A percentile compares a stretch with the other conserved stretches of the same genome.
These are phyloP conservation scores for Boletus speciosus DNA, from an alignment of 768 basidiomycete genomes.

Conservation along the genomic window DNA sequence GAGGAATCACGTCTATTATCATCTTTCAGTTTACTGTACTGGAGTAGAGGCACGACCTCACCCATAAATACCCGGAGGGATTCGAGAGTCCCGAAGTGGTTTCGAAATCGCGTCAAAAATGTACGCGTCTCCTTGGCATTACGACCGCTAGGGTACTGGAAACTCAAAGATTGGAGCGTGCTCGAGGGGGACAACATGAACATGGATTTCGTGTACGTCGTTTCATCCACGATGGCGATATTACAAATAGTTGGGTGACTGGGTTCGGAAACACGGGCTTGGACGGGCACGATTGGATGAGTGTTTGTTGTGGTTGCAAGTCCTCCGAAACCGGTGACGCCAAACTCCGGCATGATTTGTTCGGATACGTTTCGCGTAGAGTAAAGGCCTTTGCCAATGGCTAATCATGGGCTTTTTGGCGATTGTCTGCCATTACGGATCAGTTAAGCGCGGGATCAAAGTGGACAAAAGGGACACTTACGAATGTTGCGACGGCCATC, in stretches of 20 bases:
- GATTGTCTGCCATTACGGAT: constrained; percentile 7
- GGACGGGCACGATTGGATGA: constrained; percentile 21
- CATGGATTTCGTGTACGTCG: constrained; percentile 12
- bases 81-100: constrained; percentile 11
- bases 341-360: constrained; percentile 5
- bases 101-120: constrained; percentile 11
- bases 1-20: constrained; percentile 7
- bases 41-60: neutral
- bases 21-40: neutral
- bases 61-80: constrained; percentile 17
- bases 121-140: constrained; percentile 12
- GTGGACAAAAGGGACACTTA: neutral
- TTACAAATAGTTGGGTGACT: constrained; percentile 14
- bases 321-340: constrained; percentile 7
- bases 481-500: constrained; percentile 16
- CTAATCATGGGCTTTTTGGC: constrained; percentile 5
- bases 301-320: constrained; percentile 15
- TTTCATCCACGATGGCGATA: constrained; percentile 11
- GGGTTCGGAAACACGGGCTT: constrained; percentile 19
- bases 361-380: constrained; percentile 19
- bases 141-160: constrained; percentile 14
- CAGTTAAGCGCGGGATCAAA: neutral
- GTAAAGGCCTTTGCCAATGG: constrained; percentile 20
- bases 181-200: constrained; percentile 6
- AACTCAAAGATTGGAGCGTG: constrained; percentile 8